Conservation (phyloP, 108 stramenopile species). For the Parietichytrium sp. region DNA sequence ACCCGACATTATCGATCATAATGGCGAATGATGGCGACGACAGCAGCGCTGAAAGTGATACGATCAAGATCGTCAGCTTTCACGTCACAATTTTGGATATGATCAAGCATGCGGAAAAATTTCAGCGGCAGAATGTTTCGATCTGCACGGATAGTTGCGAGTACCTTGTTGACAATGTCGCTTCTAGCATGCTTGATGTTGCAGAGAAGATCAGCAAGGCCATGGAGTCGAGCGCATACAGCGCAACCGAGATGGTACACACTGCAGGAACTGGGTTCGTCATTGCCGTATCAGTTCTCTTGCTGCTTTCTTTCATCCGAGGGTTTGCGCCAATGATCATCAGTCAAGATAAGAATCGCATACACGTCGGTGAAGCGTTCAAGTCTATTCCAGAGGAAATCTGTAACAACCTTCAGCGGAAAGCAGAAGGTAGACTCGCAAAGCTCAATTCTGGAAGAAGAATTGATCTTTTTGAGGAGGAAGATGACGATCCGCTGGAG, state of each 20-base stretch:
- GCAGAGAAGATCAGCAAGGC: background rate
- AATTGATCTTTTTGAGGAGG: background rate
- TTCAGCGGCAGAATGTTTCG: background rate
- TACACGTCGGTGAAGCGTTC: slow-evolving; percentile 2
- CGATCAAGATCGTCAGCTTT: slow-evolving; percentile 18
- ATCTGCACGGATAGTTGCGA: background rate
- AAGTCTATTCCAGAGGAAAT: slow-evolving; percentile 15
- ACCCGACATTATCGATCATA: too few relatives aligned
- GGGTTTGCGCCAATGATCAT: slow-evolving; percentile 12
- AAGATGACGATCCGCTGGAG: slow-evolving; percentile 7
- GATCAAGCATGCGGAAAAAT: background rate
- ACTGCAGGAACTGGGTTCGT: background rate
- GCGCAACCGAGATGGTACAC: background rate
- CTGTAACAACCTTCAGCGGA: background rate
- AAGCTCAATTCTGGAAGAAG: background rate
- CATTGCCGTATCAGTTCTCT: background rate
- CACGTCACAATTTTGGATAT: background rate
- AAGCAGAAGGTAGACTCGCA: background rate
- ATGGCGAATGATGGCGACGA: too few relatives aligned
- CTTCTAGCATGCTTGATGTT: background rate
- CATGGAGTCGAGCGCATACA: background rate
- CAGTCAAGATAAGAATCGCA: background rate
- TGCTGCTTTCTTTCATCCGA: background rate
- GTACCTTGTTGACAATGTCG: background rate
- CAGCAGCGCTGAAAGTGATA: too few relatives aligned